These are phyloP conservation scores for Penicillium robsamsonii DNA, from an alignment of 495 filamentous ascomycete genomes.

Conservation along the genomic window DNA sequence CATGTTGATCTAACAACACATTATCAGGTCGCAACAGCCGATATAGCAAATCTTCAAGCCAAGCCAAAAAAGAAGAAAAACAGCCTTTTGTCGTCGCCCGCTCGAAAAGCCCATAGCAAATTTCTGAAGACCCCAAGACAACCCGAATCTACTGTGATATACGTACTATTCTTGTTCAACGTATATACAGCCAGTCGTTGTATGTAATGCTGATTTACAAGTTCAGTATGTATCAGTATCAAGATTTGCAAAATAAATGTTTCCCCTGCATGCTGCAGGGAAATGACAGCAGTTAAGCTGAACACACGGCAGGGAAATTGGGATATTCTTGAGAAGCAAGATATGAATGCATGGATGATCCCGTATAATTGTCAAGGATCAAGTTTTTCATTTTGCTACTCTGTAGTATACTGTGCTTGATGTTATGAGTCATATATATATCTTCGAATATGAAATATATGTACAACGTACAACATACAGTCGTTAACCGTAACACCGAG, in stretches of 20 bases:
- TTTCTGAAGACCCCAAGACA: no score
- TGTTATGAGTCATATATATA: background rate
- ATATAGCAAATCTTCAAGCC: no score
- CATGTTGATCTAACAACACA: background rate
- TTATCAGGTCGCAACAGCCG: no score
- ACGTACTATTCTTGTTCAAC: no score
- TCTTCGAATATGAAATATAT: background rate
- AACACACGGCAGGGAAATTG: background rate
- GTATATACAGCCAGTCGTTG: background rate
- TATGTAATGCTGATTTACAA: background rate
- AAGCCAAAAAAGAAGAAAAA: no score
- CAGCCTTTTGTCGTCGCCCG: no score
- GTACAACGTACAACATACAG: background rate
- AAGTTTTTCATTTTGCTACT: background rate
- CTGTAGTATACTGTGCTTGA: background rate
- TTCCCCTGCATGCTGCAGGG: constrained; percentile 6
- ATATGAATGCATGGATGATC: background rate
- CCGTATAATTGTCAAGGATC: background rate
- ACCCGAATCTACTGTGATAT: no score
- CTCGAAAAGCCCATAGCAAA: no score
- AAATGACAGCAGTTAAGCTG: constrained; percentile 4
- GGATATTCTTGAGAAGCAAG: background rate
- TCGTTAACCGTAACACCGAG: background rate
- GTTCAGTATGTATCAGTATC: background rate
- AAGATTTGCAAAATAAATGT: background rate